Base-by-base conservation (phyloP, 768 basidiomycete genomes). In the Russula ochroleuca region DNA sequence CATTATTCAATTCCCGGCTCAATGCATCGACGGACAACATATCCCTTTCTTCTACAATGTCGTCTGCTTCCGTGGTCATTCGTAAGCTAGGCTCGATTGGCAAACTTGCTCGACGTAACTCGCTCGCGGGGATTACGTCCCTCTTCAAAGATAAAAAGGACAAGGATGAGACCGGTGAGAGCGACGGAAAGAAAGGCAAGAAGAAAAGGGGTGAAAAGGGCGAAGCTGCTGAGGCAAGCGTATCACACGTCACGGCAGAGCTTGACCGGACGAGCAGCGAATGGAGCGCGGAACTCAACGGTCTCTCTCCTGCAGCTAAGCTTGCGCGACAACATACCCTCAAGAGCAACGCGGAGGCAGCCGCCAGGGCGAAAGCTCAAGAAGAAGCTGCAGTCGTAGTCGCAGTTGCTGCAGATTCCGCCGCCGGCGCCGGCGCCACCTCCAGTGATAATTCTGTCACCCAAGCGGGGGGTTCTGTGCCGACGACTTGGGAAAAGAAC, bases 1-100 rank as follows among this genome's bases (percentile, higher is more conserved):
- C 85, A 23, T 72, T 98, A 67, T 95, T 98, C 81, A 97, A 94
- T 74, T 84, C 90, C 67, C 86, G 88, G 67, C 76, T 91, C 69
- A 96, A 97, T 72, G 84, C 86, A 48, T 90, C 87, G 59, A 95
- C 92, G 48, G 94, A 96, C 75, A 97, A 96, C 74, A 96, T 98
- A 68, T 97, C 94, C 31, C 83, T 98, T 43, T 90, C 88, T 21
- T 94, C 92, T 9, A 97, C 96, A 50, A 95, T 97, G 69, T 92
- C 89, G 67, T 92, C 90, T 56, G 96, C 96, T 23, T 93, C 90
- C 49, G 89, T 98, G 73, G 96, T 98, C 84, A 95, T 97, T 70
- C 84, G 95, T 68, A 98, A 97, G 78, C 85, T 98, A 52, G 91
- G 95, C 3, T 86, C 86, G 43, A 87, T 97, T 76, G 92, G 92